phyloP scores from a whole-genome alignment of 2,329 filamentous ascomycete species.

The Hypoxylon sp. region DNA sequence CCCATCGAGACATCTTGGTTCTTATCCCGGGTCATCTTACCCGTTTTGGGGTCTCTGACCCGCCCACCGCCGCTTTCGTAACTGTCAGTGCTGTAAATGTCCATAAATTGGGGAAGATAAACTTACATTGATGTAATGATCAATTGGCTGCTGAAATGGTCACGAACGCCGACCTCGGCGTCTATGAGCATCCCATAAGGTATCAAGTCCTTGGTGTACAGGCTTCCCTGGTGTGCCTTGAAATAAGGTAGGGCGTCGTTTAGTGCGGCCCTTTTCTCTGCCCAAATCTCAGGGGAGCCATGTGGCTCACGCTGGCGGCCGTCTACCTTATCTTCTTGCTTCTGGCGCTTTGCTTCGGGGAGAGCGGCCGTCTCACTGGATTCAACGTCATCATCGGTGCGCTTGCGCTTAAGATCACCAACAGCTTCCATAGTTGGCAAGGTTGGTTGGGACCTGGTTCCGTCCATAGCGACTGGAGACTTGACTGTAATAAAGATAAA shows the following conservation, averaged over 20 bases:
- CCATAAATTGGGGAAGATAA: not conserved
- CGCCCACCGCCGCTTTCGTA: conserved; percentile 40
- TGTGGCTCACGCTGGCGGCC: conserved; percentile 15
- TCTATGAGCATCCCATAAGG: conserved; percentile 71
- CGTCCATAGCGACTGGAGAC: no score
- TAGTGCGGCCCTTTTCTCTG: conserved; percentile 67
- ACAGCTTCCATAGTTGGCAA: no score
- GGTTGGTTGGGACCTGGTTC: no score
- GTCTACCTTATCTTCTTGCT: no score
- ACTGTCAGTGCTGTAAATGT: conserved; percentile 33
- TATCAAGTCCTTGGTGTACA: conserved; percentile 63
- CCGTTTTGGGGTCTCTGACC: conserved; percentile 50
- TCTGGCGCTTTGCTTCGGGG: no score
- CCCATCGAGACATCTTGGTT: conserved; percentile 58
- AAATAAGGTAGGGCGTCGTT: conserved; percentile 74
- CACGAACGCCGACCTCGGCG: conserved; percentile 62
- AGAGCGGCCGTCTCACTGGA: no score
- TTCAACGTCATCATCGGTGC: no score
- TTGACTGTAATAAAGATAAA: no score
- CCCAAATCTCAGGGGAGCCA: conserved; percentile 64
- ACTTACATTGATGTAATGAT: conserved; percentile 72
- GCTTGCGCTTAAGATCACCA: no score
- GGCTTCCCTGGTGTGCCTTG: conserved; percentile 69
- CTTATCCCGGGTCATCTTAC: conserved; percentile 59
- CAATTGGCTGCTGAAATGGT: conserved; percentile 70